phyloP scores from a whole-genome alignment of 169 alveolate species.

The Ichthyophthirius multifiliis region DNA sequence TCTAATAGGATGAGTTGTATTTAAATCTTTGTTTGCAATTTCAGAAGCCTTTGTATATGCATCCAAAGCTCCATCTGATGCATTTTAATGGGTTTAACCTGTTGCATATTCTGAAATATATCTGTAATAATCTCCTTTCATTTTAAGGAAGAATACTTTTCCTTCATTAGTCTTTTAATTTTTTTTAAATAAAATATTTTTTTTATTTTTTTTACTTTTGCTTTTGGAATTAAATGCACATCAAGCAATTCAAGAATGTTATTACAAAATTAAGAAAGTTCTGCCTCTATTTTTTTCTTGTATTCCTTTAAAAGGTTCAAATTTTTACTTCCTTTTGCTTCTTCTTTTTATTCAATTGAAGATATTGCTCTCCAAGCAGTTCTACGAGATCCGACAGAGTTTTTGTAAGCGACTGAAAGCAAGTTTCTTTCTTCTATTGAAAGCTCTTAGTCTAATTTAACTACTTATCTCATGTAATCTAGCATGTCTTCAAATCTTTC shows the following conservation, averaged over 20 bases:
- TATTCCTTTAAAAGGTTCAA: slow-evolving; percentile 47
- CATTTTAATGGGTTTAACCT: slow-evolving; percentile 60
- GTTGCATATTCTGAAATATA: slow-evolving; percentile 74
- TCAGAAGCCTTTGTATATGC: slow-evolving; percentile 75
- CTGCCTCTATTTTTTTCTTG: slow-evolving; percentile 70
- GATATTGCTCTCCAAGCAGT: slow-evolving; percentile 83
- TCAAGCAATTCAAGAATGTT: slow-evolving; percentile 64
- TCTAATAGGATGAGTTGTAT: slow-evolving; percentile 79
- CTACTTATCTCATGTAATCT: slow-evolving; percentile 68
- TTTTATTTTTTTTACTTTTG: background rate
- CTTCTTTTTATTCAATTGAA: slow-evolving; percentile 57
- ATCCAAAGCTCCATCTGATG: slow-evolving; percentile 65
- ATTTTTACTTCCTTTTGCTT: slow-evolving; percentile 46
- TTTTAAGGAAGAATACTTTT: slow-evolving; percentile 73
- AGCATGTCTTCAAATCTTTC: slow-evolving; percentile 85
- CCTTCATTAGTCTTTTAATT: slow-evolving; percentile 50
- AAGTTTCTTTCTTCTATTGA: slow-evolving; percentile 75
- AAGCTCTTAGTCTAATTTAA: slow-evolving; percentile 58
- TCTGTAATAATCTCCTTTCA: slow-evolving; percentile 86
- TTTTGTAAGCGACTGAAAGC: slow-evolving; percentile 76
- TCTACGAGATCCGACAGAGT: slow-evolving; percentile 75
- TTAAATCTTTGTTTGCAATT: slow-evolving; percentile 63
- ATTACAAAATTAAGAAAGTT: slow-evolving; percentile 62
- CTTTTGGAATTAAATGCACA: slow-evolving; percentile 55
- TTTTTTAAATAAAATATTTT: background rate